These are phyloP conservation scores for Aspergillus steynii DNA, from an alignment of 495 filamentous ascomycete genomes.

Conservation along the genomic window DNA sequence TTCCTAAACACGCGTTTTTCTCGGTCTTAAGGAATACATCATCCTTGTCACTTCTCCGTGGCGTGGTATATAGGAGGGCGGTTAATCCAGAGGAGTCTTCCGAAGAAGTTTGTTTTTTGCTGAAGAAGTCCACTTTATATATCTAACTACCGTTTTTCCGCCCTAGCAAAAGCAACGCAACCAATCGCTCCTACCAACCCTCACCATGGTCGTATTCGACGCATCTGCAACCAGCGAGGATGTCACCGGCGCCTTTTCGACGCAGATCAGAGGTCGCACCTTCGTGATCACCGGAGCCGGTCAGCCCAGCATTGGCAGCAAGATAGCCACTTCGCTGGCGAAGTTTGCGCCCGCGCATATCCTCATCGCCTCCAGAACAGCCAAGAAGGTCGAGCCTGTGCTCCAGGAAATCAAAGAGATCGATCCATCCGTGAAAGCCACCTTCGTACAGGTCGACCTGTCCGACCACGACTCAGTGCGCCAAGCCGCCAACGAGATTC, in stretches of 20 bases:
- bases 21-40: too few species aligned
- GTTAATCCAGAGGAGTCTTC: not conserved
- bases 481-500: slow-evolving; percentile 2
- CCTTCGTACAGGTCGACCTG: not conserved
- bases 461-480: slow-evolving; percentile 5
- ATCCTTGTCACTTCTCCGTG: not conserved
- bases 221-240: not conserved
- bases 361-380: not conserved
- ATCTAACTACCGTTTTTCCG: too few species aligned
- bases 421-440: not conserved
- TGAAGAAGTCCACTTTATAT: not conserved
- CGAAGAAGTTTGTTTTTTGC: not conserved
- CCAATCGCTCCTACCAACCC: not conserved
- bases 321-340: slow-evolving; percentile 6
- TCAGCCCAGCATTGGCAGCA: slow-evolving; percentile 4
- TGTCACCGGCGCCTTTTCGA: not conserved
- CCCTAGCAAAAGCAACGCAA: not conserved
- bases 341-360: slow-evolving; percentile 1
- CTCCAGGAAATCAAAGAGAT: not conserved
- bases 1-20: not conserved
- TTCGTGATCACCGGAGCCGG: slow-evolving; percentile 5
- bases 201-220: not conserved
- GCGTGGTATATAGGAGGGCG: not conserved
- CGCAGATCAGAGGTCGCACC: slow-evolving; percentile 1
- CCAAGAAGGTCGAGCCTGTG: not conserved